Percentiles rank a stretch among this genome's conserved stretches.
Conservation (phyloP, 306 rosid genomes). For the Senna tora region DNA sequence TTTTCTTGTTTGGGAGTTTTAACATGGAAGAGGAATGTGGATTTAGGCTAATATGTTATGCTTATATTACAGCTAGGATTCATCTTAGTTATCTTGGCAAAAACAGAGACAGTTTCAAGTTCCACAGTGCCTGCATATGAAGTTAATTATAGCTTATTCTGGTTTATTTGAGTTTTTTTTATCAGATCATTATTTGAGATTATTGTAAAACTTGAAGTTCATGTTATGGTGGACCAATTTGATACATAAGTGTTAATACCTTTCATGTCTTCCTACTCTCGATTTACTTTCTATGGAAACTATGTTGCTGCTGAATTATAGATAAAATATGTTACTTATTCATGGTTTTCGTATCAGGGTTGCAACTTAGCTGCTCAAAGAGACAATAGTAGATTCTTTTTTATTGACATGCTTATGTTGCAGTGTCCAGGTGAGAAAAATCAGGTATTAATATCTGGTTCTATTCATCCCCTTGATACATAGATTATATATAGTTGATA, state of each 20-base stretch:
- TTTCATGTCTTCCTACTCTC: constrained; percentile 3
- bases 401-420: constrained; percentile 80
- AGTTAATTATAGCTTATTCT: neutral
- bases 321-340: neutral
- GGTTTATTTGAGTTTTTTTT: neutral
- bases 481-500: constrained; percentile 7
- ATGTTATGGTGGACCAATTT: neutral
- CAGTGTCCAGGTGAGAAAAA: constrained; percentile 87
- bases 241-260: neutral
- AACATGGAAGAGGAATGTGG: neutral
- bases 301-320: neutral
- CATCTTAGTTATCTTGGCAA: neutral
- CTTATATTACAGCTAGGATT: neutral
- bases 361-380: constrained; percentile 88
- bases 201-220: neutral
- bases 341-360: constrained; percentile 53
- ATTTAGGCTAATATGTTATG: neutral
- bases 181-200: neutral
- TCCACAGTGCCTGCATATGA: neutral
- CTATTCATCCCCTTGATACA: constrained; percentile 11
- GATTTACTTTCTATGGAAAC: neutral
- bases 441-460: constrained; percentile 43
- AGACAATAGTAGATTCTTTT: constrained; percentile 62
- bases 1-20: neutral
- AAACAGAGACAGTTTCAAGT: neutral